Conservation (phyloP, 164 flowering plant genomes). For the Tetrastigma voinierianum region DNA sequence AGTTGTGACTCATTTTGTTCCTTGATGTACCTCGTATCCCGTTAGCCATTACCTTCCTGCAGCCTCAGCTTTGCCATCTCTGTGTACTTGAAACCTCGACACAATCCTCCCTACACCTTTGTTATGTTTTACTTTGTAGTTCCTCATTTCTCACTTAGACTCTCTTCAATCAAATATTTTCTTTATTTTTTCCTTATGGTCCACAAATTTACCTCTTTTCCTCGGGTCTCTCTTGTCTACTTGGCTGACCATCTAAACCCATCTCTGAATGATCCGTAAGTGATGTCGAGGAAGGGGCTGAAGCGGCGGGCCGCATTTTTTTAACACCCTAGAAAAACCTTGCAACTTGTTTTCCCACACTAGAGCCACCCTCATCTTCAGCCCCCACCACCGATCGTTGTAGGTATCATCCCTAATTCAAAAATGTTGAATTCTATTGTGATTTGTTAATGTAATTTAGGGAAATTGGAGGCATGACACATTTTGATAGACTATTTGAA, state of each 20-base stretch:
- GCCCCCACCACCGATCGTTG: background rate
- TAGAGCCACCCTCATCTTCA: constrained; percentile 19
- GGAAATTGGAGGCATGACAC: constrained; percentile 31
- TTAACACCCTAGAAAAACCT: constrained; percentile 4
- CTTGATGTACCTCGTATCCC: no score
- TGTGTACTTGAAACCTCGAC: no score
- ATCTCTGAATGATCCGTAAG: background rate
- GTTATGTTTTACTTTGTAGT: no score
- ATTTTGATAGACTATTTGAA: constrained; percentile 30
- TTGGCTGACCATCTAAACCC: background rate
- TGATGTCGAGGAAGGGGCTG: background rate
- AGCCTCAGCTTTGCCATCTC: no score
- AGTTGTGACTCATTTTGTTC: no score
- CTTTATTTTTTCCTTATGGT: background rate
- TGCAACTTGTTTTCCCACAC: constrained; percentile 24
- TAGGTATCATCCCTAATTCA: constrained; percentile 36
- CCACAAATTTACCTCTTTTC: background rate
- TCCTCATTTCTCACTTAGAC: no score
- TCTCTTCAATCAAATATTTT: no score
- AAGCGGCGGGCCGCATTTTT: background rate
- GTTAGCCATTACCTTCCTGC: no score
- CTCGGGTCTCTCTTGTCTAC: background rate
- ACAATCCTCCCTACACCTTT: no score
- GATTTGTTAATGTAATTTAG: constrained; percentile 41
- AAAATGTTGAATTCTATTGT: no score